Conservation (phyloP, 139 green algal species). For the Volvox africanus region DNA sequence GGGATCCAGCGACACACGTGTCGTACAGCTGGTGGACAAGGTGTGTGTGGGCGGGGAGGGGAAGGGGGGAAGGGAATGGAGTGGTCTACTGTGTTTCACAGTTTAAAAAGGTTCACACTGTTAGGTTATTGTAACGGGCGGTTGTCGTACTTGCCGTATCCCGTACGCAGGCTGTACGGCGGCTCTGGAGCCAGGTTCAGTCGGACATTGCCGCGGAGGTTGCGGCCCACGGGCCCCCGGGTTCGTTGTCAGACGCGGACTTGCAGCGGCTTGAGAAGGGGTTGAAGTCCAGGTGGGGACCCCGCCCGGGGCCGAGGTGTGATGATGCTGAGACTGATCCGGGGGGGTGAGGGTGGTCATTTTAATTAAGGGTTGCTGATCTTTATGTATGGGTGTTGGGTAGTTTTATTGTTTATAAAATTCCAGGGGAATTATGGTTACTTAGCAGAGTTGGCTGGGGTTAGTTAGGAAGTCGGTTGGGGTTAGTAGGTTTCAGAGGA, state of each 20-base stretch:
- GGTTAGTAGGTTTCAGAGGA: too few species aligned
- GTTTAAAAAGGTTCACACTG: too few species aligned
- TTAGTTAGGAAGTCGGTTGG: too few species aligned
- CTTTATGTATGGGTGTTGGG: background rate
- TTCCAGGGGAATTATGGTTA: too few species aligned
- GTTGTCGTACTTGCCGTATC: background rate
- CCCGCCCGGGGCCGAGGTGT: background rate
- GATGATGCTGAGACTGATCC: background rate
- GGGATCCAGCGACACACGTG: conserved; percentile 37
- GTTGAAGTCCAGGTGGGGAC: conserved; percentile 31
- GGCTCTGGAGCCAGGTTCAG: conserved; percentile 30
- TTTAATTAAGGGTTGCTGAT: too few species aligned
- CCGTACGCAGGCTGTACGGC: conserved; percentile 28
- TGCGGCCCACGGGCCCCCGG: background rate
- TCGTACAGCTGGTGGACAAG: conserved; percentile 49
- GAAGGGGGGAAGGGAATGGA: background rate
- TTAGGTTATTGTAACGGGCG: too few species aligned
- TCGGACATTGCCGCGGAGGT: background rate
- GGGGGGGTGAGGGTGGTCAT: too few species aligned
- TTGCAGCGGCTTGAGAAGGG: conserved; percentile 22
- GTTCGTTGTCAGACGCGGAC: background rate
- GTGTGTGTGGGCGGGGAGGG: conserved; percentile 24
- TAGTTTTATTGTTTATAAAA: background rate
- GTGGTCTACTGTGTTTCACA: too few species aligned
- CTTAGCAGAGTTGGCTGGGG: too few species aligned